Evolutionary conservation across 805 yeast genomes (phyloP).

Genomic region (Candida insectorum): DNA sequence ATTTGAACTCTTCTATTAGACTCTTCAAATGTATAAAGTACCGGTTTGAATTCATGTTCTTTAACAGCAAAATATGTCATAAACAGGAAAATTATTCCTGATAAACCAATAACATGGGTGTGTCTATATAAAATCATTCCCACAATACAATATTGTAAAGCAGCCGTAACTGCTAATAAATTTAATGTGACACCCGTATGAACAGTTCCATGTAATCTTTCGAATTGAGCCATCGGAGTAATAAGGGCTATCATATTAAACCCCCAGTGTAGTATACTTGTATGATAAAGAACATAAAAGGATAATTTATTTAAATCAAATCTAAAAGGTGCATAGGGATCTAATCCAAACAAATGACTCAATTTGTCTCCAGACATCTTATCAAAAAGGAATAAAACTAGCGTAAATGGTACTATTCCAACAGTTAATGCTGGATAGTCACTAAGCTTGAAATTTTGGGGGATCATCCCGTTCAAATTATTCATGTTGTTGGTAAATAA

Average conservation of each 20-base stretch:
- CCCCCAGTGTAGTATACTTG: conserved; percentile 55
- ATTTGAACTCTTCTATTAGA: conserved; percentile 41
- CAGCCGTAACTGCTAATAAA: conserved; percentile 65
- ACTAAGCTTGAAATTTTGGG: conserved; percentile 1
- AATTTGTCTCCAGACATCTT: conserved; percentile 20
- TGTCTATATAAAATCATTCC: conserved; percentile 51
- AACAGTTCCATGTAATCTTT: conserved; percentile 74
- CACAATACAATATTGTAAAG: conserved; percentile 54
- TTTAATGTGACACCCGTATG: conserved; percentile 81
- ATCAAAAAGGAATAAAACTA: conserved; percentile 39
- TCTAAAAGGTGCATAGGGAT: conserved; percentile 52
- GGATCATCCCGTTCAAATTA: neutral
- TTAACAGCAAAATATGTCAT: conserved; percentile 56
- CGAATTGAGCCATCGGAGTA: conserved; percentile 63
- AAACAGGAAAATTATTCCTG: conserved; percentile 73
- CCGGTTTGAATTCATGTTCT: conserved; percentile 38
- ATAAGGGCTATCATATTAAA: conserved; percentile 56
- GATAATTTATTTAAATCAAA: conserved; percentile 53
- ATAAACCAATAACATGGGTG: conserved; percentile 60
- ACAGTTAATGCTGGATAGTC: conserved; percentile 56
- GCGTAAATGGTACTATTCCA: conserved; percentile 57
- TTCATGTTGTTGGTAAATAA: neutral
- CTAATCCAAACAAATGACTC: conserved; percentile 42
- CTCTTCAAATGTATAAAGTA: conserved; percentile 25
- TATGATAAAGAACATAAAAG: conserved; percentile 70